These are phyloP conservation scores for Xylaria sp. DNA, from an alignment of 2,329 filamentous ascomycete species.

Conservation along the genomic window DNA sequence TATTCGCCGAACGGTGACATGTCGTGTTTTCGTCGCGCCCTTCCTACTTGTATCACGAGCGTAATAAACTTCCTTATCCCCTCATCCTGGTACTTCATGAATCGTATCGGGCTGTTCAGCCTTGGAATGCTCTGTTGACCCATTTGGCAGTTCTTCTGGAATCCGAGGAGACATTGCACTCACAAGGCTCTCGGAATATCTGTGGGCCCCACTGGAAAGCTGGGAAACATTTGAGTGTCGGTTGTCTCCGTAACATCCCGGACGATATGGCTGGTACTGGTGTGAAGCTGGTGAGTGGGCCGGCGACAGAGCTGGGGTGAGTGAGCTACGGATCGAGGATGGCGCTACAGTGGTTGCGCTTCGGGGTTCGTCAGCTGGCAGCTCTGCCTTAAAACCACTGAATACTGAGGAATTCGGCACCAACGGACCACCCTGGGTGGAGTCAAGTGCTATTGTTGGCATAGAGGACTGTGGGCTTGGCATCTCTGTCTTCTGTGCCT, in stretches of 20 bases:
- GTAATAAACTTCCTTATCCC: not conserved
- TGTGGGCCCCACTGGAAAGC: constrained; percentile 20
- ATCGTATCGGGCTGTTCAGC: constrained; percentile 19
- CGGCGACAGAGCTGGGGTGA: not conserved
- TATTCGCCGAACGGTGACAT: not conserved
- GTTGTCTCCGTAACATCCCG: constrained; percentile 12
- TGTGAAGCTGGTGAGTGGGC: not conserved
- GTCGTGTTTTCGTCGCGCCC: not conserved
- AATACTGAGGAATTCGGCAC: constrained; percentile 13
- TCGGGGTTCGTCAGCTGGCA: constrained; percentile 33
- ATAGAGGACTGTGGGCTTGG: not conserved
- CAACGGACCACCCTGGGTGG: not conserved
- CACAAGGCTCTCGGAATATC: constrained; percentile 11
- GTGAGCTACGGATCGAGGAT: constrained; percentile 17
- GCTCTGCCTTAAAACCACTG: constrained; percentile 34
- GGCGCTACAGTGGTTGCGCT: constrained; percentile 6
- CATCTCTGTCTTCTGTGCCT: constrained; percentile 1
- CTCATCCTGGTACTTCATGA: constrained; percentile 29
- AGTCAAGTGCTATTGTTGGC: not conserved
- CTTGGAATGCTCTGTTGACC: constrained; percentile 3
- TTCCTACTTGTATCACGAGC: not conserved
- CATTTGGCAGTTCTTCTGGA: not conserved
- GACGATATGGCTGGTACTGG: constrained; percentile 32
- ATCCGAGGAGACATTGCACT: constrained; percentile 20
- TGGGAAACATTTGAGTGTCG: constrained; percentile 29